A percentile compares a stretch with the other conserved stretches of the same genome.
These are phyloP conservation scores for Colletotrichum incanum DNA, from an alignment of 2,329 filamentous ascomycete genomes.

Conservation along the genomic window DNA sequence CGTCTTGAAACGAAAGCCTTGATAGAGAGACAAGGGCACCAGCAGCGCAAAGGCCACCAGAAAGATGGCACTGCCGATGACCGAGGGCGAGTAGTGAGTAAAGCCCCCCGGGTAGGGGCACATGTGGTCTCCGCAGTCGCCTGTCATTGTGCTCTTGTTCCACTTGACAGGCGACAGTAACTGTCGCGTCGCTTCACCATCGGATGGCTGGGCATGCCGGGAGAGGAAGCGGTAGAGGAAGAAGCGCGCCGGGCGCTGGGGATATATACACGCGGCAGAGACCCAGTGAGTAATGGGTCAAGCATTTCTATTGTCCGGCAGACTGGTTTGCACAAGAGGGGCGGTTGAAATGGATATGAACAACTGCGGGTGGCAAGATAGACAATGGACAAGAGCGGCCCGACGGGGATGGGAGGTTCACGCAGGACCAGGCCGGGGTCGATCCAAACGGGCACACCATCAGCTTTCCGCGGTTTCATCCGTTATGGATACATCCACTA, in stretches of 20 bases:
- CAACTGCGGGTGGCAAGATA: slow-evolving; percentile 1
- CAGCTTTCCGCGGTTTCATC: slow-evolving; percentile 41
- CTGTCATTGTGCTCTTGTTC: slow-evolving; percentile 50
- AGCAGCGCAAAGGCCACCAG: slow-evolving; percentile 58
- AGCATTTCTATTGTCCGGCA: slow-evolving; percentile 26
- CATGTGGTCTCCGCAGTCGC: slow-evolving; percentile 52
- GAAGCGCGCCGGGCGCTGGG: slow-evolving; percentile 25
- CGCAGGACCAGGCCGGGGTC: slow-evolving; percentile 33
- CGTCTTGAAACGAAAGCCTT: slow-evolving; percentile 58
- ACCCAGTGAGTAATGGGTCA: slow-evolving; percentile 12
- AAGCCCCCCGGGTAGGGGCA: slow-evolving; percentile 57
- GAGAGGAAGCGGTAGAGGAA: slow-evolving; percentile 13
- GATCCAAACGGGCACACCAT: slow-evolving; percentile 38
- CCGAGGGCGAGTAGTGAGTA: slow-evolving; percentile 54
- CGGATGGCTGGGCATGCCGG: slow-evolving; percentile 35
- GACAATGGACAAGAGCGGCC: slow-evolving; percentile 26
- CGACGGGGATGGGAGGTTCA: slow-evolving; percentile 29
- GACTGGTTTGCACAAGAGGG: slow-evolving; percentile 15
- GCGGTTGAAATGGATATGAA: slow-evolving; percentile 19
- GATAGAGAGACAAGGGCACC: slow-evolving; percentile 55
- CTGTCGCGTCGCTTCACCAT: slow-evolving; percentile 32
- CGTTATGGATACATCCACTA: slow-evolving; percentile 40
- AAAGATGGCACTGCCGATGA: slow-evolving; percentile 59
- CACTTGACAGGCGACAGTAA: slow-evolving; percentile 43
- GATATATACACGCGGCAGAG: slow-evolving; percentile 40